These are phyloP conservation scores for Strobilomyces dryophilus DNA, from an alignment of 768 basidiomycete genomes.

Conservation along the genomic window DNA sequence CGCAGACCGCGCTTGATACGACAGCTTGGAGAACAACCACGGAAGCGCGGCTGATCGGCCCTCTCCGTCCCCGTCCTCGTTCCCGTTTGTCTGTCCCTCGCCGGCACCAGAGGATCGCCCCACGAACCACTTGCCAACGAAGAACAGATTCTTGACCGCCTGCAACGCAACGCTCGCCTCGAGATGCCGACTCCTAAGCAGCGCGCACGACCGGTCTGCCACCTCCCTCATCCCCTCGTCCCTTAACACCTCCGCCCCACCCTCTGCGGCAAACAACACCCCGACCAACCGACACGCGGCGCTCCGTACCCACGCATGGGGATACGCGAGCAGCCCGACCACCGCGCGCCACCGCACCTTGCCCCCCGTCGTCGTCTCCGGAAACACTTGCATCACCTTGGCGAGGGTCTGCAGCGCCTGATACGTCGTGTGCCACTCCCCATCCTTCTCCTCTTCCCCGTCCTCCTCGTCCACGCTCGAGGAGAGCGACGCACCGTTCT, in stretches of 20 bases:
- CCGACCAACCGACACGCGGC: slow-evolving; percentile 77
- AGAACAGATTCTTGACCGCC: slow-evolving; percentile 90
- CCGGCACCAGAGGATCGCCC: slow-evolving; percentile 29
- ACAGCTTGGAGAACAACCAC: slow-evolving; percentile 94
- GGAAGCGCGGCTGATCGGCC: slow-evolving; percentile 56
- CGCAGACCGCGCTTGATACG: slow-evolving; percentile 77
- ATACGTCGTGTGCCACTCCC: slow-evolving; percentile 82
- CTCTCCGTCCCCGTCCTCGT: slow-evolving; percentile 8
- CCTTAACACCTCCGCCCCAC: slow-evolving; percentile 41
- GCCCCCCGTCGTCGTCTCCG: slow-evolving; percentile 43
- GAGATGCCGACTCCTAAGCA: slow-evolving; percentile 79
- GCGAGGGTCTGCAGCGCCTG: slow-evolving; percentile 65
- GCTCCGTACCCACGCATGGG: slow-evolving; percentile 92
- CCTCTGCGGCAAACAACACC: slow-evolving; percentile 54
- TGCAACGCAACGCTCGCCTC: slow-evolving; percentile 74
- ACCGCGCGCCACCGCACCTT: slow-evolving; percentile 62
- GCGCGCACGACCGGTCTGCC: slow-evolving; percentile 66
- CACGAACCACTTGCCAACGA: slow-evolving; percentile 81
- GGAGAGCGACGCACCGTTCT: slow-evolving; percentile 2
- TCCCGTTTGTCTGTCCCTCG: slow-evolving; percentile 16
- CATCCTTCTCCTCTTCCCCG: slow-evolving; percentile 42
- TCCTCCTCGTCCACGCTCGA: neutral
- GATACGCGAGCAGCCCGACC: slow-evolving; percentile 69
- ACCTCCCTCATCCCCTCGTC: slow-evolving; percentile 56
- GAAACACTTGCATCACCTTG: slow-evolving; percentile 59